Evolutionary conservation across 371 early-diverging fungal species (phyloP).

Genomic region (Mucor ambiguus): DNA sequence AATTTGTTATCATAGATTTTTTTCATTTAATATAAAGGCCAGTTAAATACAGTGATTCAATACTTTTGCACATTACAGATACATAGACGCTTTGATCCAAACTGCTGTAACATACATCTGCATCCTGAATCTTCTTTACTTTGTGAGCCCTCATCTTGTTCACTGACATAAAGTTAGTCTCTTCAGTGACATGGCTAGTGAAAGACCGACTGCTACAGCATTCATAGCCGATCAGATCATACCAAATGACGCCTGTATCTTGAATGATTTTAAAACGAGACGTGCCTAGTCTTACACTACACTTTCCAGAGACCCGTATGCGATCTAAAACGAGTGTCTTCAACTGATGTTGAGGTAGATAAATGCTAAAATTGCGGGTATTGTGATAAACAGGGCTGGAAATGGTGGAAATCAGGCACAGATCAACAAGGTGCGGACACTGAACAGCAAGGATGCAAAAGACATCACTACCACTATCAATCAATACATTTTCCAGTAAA

Average conservation of each 20-base stretch:
- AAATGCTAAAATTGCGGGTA: not conserved
- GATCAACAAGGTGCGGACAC: not conserved
- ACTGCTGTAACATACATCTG: not conserved
- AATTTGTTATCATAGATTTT: not conserved
- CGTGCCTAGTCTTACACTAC: slow-evolving; percentile 2
- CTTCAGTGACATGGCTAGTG: not conserved
- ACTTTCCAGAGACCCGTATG: not conserved
- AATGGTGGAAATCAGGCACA: not conserved
- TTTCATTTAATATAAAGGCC: not conserved
- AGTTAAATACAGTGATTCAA: not conserved
- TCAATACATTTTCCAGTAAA: not conserved
- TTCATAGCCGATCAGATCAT: slow-evolving; percentile 5
- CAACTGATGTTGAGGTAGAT: slow-evolving; percentile 4
- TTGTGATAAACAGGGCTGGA: not conserved
- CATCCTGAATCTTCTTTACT: not conserved
- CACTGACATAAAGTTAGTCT: too few species aligned
- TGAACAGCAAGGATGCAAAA: not conserved
- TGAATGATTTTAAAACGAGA: not conserved
- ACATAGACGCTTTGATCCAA: slow-evolving; percentile 4
- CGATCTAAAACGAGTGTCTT: not conserved
- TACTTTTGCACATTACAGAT: not conserved
- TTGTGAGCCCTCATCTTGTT: not conserved
- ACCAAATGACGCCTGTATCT: not conserved
- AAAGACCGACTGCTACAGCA: not conserved
- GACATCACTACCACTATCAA: not conserved